Percentiles rank a stretch among this genome's conserved stretches.
These are phyloP conservation scores for Periconia macrospinosa DNA, from an alignment of 2,329 filamentous ascomycete genomes.

Conservation along the genomic window DNA sequence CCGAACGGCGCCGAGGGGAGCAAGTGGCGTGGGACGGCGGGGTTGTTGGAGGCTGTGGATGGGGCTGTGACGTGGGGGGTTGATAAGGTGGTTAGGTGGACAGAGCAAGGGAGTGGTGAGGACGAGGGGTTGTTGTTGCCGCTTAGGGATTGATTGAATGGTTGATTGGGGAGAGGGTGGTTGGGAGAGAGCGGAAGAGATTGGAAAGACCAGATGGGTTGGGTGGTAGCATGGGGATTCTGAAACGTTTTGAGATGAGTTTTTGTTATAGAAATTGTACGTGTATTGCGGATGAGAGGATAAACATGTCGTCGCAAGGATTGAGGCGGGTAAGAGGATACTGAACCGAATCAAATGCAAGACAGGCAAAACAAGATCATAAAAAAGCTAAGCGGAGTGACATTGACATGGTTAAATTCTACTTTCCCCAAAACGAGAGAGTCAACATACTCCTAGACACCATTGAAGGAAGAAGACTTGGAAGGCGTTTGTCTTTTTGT, in stretches of 20 bases:
- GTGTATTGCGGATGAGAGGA: no score
- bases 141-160: conserved; percentile 1
- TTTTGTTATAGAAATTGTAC: no score
- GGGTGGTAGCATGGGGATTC: no score
- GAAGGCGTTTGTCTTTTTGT: not conserved
- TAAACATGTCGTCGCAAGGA: no score
- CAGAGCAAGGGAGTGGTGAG: conserved; percentile 20
- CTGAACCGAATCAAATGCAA: no score
- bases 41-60: conserved; percentile 26
- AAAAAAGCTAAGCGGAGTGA: no score
- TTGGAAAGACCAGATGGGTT: no score
- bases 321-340: no score
- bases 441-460: conserved; percentile 3
- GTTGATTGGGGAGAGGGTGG: no score
- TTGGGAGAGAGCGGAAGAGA: no score
- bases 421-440: conserved; percentile 51
- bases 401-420: conserved; percentile 66
- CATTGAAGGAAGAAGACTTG: not conserved
- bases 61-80: conserved; percentile 20
- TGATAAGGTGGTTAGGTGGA: conserved; percentile 24
- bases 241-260: no score
- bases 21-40: conserved; percentile 3
- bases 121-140: conserved; percentile 24
- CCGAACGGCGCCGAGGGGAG: not conserved
- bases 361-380: no score